phyloP scores from a whole-genome alignment of 2,329 filamentous ascomycete genomes.

The Beauveria australis region DNA sequence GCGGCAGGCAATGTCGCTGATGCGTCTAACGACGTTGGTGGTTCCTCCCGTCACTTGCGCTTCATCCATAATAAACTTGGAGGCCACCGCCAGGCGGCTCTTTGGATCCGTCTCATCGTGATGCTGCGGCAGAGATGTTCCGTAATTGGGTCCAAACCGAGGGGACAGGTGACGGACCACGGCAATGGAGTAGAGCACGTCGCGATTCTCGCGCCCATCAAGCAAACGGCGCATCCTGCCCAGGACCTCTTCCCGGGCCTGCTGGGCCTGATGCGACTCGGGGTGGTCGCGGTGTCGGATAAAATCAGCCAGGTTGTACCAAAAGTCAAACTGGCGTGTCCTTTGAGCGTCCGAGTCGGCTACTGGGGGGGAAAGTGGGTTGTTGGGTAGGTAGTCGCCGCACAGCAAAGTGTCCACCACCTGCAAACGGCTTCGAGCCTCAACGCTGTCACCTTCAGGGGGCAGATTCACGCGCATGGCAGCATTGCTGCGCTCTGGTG shows the following conservation, averaged over 20 bases:
- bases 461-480: conserved; percentile 31
- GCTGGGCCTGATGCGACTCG: conserved; percentile 30
- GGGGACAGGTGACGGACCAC: conserved; percentile 68
- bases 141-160: conserved; percentile 51
- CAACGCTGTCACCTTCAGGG: conserved; percentile 49
- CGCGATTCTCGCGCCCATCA: conserved; percentile 75
- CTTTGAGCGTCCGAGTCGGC: conserved; percentile 44
- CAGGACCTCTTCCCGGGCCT: conserved; percentile 59
- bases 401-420: conserved; percentile 71
- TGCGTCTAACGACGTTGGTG: conserved; percentile 63
- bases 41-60: conserved; percentile 57
- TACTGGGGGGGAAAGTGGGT: conserved; percentile 45
- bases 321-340: conserved; percentile 67
- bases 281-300: conserved; percentile 52
- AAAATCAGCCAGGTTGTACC: conserved; percentile 66
- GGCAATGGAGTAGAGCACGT: conserved; percentile 83
- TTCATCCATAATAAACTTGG: conserved; percentile 61
- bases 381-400: conserved; percentile 55
- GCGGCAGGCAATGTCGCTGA: conserved; percentile 57
- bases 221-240: conserved; percentile 60
- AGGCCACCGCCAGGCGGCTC: conserved; percentile 59
- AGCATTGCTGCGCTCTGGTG: conserved; percentile 27
- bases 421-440: conserved; percentile 61
- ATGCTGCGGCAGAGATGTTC: conserved; percentile 47
- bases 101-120: conserved; percentile 59